Evolutionary conservation across 2,329 filamentous ascomycete genomes (phyloP).

Genomic region (Didymella pomorum): DNA sequence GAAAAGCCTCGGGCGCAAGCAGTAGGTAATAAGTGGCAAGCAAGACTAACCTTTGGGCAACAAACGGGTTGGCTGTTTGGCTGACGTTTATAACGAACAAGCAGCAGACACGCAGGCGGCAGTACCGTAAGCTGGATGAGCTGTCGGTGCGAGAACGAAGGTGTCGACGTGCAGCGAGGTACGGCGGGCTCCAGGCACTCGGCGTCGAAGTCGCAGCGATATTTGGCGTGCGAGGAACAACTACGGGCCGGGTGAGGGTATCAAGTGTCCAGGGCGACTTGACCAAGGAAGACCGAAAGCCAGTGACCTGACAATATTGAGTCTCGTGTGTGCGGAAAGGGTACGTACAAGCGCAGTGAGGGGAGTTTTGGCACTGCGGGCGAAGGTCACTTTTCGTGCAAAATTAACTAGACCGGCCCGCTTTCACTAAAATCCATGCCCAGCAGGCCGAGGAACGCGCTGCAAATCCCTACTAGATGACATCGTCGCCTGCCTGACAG

Average conservation of each 20-base stretch:
- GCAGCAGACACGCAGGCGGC: slow-evolving; percentile 20
- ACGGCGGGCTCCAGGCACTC: slow-evolving; percentile 42
- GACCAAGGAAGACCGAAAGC: slow-evolving; percentile 38
- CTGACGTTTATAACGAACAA: slow-evolving; percentile 12
- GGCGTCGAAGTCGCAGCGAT: slow-evolving; percentile 26
- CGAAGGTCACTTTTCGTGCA: slow-evolving; percentile 19
- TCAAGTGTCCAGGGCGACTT: slow-evolving; percentile 34
- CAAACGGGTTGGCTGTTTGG: slow-evolving; percentile 23
- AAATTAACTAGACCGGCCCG: slow-evolving; percentile 18
- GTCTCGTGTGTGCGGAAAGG: slow-evolving; percentile 44
- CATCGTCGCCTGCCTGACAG: slow-evolving; percentile 15
- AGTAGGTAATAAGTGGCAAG: slow-evolving; percentile 25
- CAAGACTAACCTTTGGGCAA: slow-evolving; percentile 40
- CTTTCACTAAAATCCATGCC: slow-evolving; percentile 21
- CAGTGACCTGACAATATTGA: slow-evolving; percentile 41
- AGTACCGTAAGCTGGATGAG: slow-evolving; percentile 20
- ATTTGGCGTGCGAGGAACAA: slow-evolving; percentile 31
- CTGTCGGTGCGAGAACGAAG: slow-evolving; percentile 21
- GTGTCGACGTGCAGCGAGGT: slow-evolving; percentile 28
- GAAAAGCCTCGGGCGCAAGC: slow-evolving; percentile 25
- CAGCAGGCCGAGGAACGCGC: slow-evolving; percentile 30
- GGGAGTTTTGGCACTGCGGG: slow-evolving; percentile 19
- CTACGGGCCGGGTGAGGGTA: slow-evolving; percentile 36
- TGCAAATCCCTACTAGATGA: slow-evolving; percentile 22
- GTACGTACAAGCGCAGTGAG: slow-evolving; percentile 35